phyloP scores from a whole-genome alignment of 345 rosid species.

The Citrus maxima region DNA sequence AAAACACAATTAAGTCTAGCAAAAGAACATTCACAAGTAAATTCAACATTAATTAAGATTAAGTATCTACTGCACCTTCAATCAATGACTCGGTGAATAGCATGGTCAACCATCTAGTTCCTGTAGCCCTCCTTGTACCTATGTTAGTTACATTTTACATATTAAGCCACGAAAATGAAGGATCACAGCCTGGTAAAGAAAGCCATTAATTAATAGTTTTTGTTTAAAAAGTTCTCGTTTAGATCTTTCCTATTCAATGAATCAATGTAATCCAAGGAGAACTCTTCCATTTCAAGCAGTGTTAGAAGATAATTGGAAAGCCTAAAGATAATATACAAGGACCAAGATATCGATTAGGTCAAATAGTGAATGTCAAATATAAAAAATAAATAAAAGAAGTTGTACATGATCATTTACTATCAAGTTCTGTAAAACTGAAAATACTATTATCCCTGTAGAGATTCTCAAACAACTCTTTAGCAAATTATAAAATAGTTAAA shows the following conservation, averaged over 20 bases:
- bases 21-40: conserved; percentile 10
- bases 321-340: background rate
- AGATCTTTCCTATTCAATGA: too few relatives aligned
- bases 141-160: too few relatives aligned
- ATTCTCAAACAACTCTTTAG: background rate
- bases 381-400: background rate
- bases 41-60: background rate
- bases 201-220: too few relatives aligned
- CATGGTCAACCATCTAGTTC: conserved; percentile 17
- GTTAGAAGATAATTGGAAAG: background rate
- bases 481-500: background rate
- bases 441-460: background rate
- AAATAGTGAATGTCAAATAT: background rate
- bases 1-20: background rate
- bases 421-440: background rate
- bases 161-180: too few relatives aligned
- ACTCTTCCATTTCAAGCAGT: background rate
- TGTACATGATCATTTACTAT: background rate
- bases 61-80: conserved; percentile 19
- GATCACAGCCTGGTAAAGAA: too few relatives aligned
- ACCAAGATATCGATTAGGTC: background rate
- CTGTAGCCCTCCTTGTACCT: conserved; percentile 5
- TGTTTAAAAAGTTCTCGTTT: too few relatives aligned
- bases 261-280: background rate
- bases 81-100: conserved; percentile 4